Base-by-base conservation (phyloP, 1,284 basidiomycete species). In the Fomitopsis schrenkii region DNA sequence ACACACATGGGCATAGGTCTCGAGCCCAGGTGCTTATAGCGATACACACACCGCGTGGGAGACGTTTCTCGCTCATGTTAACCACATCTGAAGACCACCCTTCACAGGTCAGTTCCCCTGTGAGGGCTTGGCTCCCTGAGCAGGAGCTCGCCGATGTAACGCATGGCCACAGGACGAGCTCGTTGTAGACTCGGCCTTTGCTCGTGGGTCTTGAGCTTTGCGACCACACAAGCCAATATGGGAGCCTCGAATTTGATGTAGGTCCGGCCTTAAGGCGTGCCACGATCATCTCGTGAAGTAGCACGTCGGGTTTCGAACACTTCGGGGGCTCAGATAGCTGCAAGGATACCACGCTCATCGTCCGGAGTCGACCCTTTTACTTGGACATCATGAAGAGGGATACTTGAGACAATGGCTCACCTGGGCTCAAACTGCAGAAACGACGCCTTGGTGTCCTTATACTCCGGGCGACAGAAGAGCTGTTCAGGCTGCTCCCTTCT, bases 291-390 rank as follows among this genome's bases (percentile, higher is more conserved):
- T 77, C 70, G 64, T 68, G 72, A 70, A 61, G 66, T 74, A 69
- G 68, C 72, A 67, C 72, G 74, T 72, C 76, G 77, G 76, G 75
- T 74, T 67, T 72, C 75, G 75, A 73, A 79, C 77, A 66, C 71
- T 71, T 64, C 38, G 68, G 72, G 69, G 68, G 70, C 59, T 71
- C 64, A 61, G 65, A 64, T 63, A 36, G 56, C 41, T 42, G 55
- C 61, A 41, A 59, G 36, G 45, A 35, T 55, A 59, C 59, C 42
- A 52, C 42, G 53, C 62, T 57, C 60, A 42, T 45, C 38, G 42
- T 65, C 41, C 61, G 71, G 72, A 72, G 68, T 80, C 79, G 75
- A 79, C 78, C 76, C 78, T 80, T 80, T 80, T 80, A 80, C 79
- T 77, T 72, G 64, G 67, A 69, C 77, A 80, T 79, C 77, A 65